Evolutionary conservation across 108 stramenopile species (phyloP).

Genomic region (Pseudonitzschia multistriata): DNA sequence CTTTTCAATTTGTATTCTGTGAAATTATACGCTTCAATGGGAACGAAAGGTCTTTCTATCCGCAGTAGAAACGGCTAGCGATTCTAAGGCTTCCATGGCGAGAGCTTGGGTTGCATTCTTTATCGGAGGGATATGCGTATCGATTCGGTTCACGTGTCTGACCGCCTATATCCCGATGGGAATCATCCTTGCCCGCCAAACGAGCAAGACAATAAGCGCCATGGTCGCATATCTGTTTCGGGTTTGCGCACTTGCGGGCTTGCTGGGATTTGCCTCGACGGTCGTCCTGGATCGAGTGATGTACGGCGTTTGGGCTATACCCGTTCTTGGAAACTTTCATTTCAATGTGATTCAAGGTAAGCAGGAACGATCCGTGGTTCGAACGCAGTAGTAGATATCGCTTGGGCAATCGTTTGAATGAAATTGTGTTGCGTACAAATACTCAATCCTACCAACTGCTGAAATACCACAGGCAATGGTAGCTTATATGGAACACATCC

Average conservation of each 20-base stretch:
- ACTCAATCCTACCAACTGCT: neutral
- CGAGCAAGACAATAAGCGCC: neutral
- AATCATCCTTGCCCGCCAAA: slow-evolving; percentile 51
- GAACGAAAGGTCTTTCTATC: slow-evolving; percentile 2
- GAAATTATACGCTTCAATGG: neutral
- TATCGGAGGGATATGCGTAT: slow-evolving; percentile 74
- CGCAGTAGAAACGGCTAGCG: neutral
- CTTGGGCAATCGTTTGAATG: neutral
- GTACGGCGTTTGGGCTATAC: slow-evolving; percentile 84
- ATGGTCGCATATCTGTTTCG: slow-evolving; percentile 21
- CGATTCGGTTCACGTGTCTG: slow-evolving; percentile 78
- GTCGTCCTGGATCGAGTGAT: slow-evolving; percentile 63
- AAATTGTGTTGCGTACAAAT: neutral
- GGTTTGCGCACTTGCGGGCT: slow-evolving; percentile 53
- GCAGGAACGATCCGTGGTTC: neutral
- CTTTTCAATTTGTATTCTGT: neutral
- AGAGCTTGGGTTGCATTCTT: slow-evolving; percentile 59
- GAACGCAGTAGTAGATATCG: neutral
- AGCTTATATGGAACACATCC: slow-evolving; percentile 86
- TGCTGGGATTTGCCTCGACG: slow-evolving; percentile 51
- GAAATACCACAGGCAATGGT: slow-evolving; percentile 40
- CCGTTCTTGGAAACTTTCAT: slow-evolving; percentile 79
- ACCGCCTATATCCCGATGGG: slow-evolving; percentile 82
- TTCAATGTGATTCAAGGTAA: slow-evolving; percentile 79
- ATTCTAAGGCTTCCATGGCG: neutral